Base-by-base conservation (phyloP, 805 yeast genomes). In the Myxozyma monticola region DNA sequence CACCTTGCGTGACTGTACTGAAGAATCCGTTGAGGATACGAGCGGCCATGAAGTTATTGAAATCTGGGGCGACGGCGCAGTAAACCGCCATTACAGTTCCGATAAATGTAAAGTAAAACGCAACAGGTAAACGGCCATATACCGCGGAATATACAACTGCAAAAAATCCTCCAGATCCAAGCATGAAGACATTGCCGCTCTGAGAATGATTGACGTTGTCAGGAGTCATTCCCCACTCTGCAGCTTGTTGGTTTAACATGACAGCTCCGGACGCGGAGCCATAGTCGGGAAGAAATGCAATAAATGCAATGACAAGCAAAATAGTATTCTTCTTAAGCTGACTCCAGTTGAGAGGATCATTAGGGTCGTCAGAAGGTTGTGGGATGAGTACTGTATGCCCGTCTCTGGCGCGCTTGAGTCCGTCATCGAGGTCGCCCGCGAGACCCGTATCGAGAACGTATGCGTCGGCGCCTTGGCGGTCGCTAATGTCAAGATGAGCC, bases 311-410 rank as follows among this genome's bases (percentile, higher is more conserved):
- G 1, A 37, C 29, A 4, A 41, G 31, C 28, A 44, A 26, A 8
- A 45, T 20, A 14, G 2, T 12, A 25, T 40, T 45, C 40, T 51
- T 54, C 45, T 51, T 54, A 12, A 20, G 10, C 24, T 37, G 64
- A 1, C 77, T 46, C 88, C 88, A 84, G 61, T 80, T 81, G 45
- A 84, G 68, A 1, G 88, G 88, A 61, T 84, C 89, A 57, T 82
- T 78, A 7, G 87, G 85, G 54, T 81, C 81, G 40, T 76, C 79
- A 0, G 84, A 75, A 1, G 89, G 89, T 8, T 78, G 78, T 28
- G 89, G 88, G 39, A 80, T 75, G 37, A 82, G 68, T 6, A 83
- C 76, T 48, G 81, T 74, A 28, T 66, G 65, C 2, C 68, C 72
- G 31, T 69, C 68, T 63, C 65, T 25, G 29, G 68, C 67, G 62